These are phyloP conservation scores for Chaetomium sp. DNA, from an alignment of 2,329 filamentous ascomycete species.

Conservation along the genomic window DNA sequence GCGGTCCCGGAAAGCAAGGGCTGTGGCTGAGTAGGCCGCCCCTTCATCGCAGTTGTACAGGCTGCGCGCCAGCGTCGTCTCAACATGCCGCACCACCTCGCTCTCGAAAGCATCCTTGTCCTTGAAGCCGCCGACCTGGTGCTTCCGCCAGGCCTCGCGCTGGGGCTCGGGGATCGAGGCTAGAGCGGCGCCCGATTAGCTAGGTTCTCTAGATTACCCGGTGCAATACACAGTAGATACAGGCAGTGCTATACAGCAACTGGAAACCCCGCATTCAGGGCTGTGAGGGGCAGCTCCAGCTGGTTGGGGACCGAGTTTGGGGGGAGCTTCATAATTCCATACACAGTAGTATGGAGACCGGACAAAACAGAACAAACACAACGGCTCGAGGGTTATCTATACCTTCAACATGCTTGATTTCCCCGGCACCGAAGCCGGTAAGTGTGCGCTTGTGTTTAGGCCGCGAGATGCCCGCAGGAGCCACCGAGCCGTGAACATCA, in stretches of 20 bases:
- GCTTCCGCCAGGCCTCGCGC: constrained; percentile 74
- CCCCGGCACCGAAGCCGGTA: constrained; percentile 85
- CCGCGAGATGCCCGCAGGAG: constrained; percentile 79
- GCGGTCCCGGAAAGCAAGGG: constrained; percentile 88
- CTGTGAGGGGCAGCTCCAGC: constrained; percentile 18
- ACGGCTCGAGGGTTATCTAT: constrained; percentile 39
- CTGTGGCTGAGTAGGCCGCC: constrained; percentile 88
- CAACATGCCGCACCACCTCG: constrained; percentile 90
- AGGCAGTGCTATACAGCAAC: not conserved
- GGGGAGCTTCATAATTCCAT: not conserved
- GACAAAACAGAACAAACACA: not conserved
- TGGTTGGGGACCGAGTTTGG: not conserved
- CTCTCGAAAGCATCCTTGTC: constrained; percentile 81
- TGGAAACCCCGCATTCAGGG: constrained; percentile 22
- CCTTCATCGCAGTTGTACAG: constrained; percentile 98
- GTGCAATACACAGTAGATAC: not conserved
- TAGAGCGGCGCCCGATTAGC: constrained; percentile 38
- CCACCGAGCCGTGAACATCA: constrained; percentile 82
- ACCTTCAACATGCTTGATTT: constrained; percentile 94
- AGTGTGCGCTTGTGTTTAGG: constrained; percentile 98
- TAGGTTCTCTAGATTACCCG: not conserved
- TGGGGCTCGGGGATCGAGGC: constrained; percentile 84
- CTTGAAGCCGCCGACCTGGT: constrained; percentile 68
- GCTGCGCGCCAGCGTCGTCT: constrained; percentile 92
- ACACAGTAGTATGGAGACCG: not conserved